Evolutionary conservation across 208 protist genomes (phyloP).

Genomic region (Crithidia acanthocephali): DNA sequence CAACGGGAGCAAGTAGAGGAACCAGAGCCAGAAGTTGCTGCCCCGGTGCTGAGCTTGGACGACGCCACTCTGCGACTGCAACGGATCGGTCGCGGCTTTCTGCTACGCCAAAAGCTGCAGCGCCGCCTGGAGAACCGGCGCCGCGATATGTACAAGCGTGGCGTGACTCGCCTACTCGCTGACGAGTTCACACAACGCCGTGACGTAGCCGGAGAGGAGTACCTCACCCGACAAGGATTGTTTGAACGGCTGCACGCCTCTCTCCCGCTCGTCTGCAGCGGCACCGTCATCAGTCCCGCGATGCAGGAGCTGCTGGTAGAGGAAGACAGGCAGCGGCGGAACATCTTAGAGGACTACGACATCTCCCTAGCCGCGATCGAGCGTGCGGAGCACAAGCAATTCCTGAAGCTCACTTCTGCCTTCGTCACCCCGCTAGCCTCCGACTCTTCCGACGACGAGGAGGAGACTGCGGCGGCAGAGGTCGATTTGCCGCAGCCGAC

Average conservation of each 20-base stretch:
- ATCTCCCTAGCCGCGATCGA: constrained; percentile 19
- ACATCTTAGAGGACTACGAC: constrained; percentile 23
- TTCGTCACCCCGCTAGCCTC: background rate
- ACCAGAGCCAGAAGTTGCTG: background rate
- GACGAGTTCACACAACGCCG: constrained; percentile 29
- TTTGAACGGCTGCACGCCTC: background rate
- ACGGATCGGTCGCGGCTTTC: constrained; percentile 26
- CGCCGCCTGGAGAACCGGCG: constrained; percentile 31
- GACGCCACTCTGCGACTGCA: constrained; percentile 15
- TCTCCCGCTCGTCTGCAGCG: background rate
- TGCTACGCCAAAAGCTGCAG: constrained; percentile 21
- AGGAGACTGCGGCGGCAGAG: background rate
- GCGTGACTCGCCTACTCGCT: constrained; percentile 24
- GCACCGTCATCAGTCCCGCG: background rate
- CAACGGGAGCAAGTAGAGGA: background rate
- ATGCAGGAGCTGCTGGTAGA: constrained; percentile 17
- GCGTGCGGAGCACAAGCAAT: constrained; percentile 38
- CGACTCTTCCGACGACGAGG: constrained; percentile 17
- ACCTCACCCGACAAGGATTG: constrained; percentile 14
- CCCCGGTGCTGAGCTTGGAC: background rate
- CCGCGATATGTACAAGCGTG: constrained; percentile 28
- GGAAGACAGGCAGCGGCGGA: constrained; percentile 13
- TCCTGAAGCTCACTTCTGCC: constrained; percentile 9
- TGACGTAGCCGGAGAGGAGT: constrained; percentile 23
- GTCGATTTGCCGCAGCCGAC: background rate